These are phyloP conservation scores for Wickerhamomyces rabaulensis DNA, from an alignment of 805 yeast species.

Conservation along the genomic window DNA sequence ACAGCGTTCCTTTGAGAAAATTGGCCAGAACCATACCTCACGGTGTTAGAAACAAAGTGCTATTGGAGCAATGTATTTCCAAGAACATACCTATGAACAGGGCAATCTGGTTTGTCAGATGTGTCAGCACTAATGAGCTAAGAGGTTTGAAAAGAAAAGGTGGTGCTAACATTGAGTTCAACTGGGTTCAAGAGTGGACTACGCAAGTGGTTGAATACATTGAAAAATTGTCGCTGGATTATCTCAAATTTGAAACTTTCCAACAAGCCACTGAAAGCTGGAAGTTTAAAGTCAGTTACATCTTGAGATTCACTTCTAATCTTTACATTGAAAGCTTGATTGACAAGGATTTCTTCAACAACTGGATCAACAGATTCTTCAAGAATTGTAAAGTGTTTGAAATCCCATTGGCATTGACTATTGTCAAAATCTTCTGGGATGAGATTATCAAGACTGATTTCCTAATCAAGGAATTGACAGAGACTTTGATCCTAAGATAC, in stretches of 20 bases:
- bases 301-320: constrained; percentile 54
- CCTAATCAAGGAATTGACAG: constrained; percentile 61
- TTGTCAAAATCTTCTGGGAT: constrained; percentile 67
- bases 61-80: constrained; percentile 67
- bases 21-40: constrained; percentile 83
- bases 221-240: constrained; percentile 28
- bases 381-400: constrained; percentile 33
- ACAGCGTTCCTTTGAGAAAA: constrained; percentile 56
- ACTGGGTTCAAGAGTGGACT: constrained; percentile 88
- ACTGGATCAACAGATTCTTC: constrained; percentile 57
- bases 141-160: constrained; percentile 51
- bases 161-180: constrained; percentile 38
- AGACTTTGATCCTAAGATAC: constrained; percentile 47
- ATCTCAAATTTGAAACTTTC: constrained; percentile 29
- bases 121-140: constrained; percentile 78
- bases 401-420: constrained; percentile 43
- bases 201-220: constrained; percentile 66
- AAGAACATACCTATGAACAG: constrained; percentile 70
- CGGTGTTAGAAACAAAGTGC: constrained; percentile 69
- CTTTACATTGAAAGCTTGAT: constrained; percentile 65
- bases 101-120: constrained; percentile 87
- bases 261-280: constrained; percentile 36
- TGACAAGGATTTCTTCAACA: constrained; percentile 55
- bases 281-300: constrained; percentile 52
- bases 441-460: constrained; percentile 52